Percentiles rank a stretch among this genome's conserved stretches.
These are phyloP conservation scores for Kernera saxatilis DNA, from an alignment of 345 rosid species.

Conservation along the genomic window DNA sequence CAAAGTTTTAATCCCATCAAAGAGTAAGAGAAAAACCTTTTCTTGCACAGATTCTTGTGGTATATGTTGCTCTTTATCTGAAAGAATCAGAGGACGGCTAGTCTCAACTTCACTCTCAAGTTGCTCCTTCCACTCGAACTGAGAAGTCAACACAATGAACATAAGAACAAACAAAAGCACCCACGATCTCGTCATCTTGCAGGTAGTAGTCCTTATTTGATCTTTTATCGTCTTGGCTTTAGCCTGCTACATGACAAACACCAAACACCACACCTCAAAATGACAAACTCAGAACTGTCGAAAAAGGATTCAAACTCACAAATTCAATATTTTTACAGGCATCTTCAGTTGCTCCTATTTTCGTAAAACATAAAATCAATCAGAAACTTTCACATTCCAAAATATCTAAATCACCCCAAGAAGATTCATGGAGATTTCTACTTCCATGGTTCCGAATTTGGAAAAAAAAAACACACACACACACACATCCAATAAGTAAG, in stretches of 20 bases:
- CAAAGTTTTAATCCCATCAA: background rate
- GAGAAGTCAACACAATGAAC: constrained; percentile 59
- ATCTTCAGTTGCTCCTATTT: background rate
- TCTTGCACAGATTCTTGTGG: constrained; percentile 51
- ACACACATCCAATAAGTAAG: background rate
- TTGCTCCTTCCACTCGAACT: constrained; percentile 76
- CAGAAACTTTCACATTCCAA: background rate
- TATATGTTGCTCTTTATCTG: constrained; percentile 36
- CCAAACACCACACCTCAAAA: background rate
- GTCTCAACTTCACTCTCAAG: constrained; percentile 52
- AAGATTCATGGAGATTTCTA: background rate
- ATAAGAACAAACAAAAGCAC: constrained; percentile 57
- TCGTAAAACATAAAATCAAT: background rate
- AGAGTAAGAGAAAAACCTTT: constrained; percentile 43
- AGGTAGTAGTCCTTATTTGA: background rate
- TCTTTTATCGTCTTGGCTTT: constrained; percentile 14
- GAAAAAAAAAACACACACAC: background rate
- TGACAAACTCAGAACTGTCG: background rate
- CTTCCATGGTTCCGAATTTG: background rate
- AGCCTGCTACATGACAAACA: constrained; percentile 18
- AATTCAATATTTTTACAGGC: background rate
- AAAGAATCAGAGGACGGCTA: constrained; percentile 17
- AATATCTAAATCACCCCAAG: background rate
- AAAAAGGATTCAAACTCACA: background rate
- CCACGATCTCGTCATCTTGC: constrained; percentile 64